A percentile compares a stretch with the other conserved stretches of the same genome.
Evolutionary conservation across 1,284 basidiomycete species (phyloP).

Genomic region (Irpex rosettiformis): DNA sequence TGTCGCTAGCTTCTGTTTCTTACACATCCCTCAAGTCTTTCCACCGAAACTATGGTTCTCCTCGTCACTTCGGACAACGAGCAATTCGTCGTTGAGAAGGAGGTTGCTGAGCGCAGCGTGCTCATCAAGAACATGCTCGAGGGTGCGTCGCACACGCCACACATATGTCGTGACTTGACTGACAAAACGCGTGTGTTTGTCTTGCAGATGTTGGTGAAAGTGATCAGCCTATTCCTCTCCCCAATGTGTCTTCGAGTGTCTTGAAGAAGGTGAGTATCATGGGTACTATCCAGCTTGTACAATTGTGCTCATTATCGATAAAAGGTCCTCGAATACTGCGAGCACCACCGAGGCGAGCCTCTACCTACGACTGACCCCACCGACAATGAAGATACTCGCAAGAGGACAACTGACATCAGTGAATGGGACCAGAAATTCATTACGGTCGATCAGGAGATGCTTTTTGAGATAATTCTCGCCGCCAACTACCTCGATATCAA

Average conservation of each 20-base stretch:
- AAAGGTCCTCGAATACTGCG: conserved; percentile 99
- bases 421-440: conserved; percentile 99
- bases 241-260: conserved; percentile 95
- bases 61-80: conserved; percentile 95
- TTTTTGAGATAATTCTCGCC: conserved; percentile 99
- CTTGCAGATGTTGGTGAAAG: conserved; percentile 85
- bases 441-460: conserved; percentile 94
- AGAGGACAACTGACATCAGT: conserved; percentile 94
- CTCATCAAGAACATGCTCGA: conserved; percentile 99
- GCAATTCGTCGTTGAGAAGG: conserved; percentile 90
- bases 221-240: conserved; percentile 92
- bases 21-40: conserved; percentile 2
- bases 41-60: conserved; percentile 57
- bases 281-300: conserved; percentile 4
- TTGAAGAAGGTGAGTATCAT: conserved; percentile 79
- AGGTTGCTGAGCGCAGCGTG: conserved; percentile 92
- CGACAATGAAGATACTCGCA: conserved; percentile 85
- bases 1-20: conserved; percentile 16
- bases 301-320: conserved; percentile 14
- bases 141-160: conserved; percentile 47
- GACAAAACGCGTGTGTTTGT: conserved; percentile 7
- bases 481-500: conserved; percentile 99
- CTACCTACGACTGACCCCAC: conserved; percentile 86
- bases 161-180: conserved; percentile 5
- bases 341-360: conserved; percentile 96